Percentiles rank a stretch among this genome's conserved stretches.
These are phyloP conservation scores for Cytauxzoon felis DNA, from an alignment of 169 alveolate species.

Conservation along the genomic window DNA sequence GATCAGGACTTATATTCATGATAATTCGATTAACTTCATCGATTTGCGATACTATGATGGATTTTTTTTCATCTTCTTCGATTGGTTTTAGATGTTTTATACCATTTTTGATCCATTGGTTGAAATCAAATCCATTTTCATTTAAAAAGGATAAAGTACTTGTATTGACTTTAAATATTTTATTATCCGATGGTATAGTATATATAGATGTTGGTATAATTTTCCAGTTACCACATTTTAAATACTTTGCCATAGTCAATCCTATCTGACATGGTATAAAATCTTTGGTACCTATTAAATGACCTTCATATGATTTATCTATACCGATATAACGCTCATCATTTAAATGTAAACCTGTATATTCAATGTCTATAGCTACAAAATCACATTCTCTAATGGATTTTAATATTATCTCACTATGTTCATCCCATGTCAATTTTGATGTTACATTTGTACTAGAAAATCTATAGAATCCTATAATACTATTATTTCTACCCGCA, in stretches of 20 bases:
- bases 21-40: constrained; percentile 52
- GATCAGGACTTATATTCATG: constrained; percentile 30
- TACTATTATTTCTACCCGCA: too few relatives aligned
- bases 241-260: constrained; percentile 74
- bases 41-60: constrained; percentile 48
- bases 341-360: constrained; percentile 73
- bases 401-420: constrained; percentile 29
- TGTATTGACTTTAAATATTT: constrained; percentile 73
- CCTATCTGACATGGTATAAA: constrained; percentile 85
- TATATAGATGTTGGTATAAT: constrained; percentile 79
- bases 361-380: constrained; percentile 75
- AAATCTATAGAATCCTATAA: too few relatives aligned
- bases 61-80: constrained; percentile 70
- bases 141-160: constrained; percentile 73
- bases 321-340: constrained; percentile 80
- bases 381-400: constrained; percentile 68
- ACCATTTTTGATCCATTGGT: constrained; percentile 79
- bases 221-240: constrained; percentile 64
- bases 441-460: constrained; percentile 34
- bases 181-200: constrained; percentile 73
- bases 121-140: constrained; percentile 82
- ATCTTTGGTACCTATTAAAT: constrained; percentile 78
- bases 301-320: constrained; percentile 83
- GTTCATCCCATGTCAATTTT: constrained; percentile 44
- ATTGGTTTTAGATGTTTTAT: constrained; percentile 74